Evolutionary conservation across 805 yeast species (phyloP), one percentile per base, ranked within the genome.

Genomic region (Huiozyma sinensis): DNA sequence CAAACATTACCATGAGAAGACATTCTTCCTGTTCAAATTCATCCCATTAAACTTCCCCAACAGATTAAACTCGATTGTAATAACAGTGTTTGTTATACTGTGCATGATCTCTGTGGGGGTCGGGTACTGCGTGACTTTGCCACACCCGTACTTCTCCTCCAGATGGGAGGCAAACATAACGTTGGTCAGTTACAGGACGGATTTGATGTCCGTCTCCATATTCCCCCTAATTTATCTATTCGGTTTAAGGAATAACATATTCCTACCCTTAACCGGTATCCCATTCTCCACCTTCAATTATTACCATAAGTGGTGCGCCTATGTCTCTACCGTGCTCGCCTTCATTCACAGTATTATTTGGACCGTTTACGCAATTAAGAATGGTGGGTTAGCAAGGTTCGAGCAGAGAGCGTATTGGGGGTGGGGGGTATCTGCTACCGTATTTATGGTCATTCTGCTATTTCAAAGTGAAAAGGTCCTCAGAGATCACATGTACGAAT

Each of bases 171-270:
- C 60, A 44, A 53, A 62, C 11, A 39, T 62, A 44, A 69, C 61
- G 38, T 46, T 68, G 44, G 62, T 79, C 12, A 77, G 75, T 36
- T 80, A 76, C 56, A 68, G 85, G 59, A 63, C 75, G 6, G 81
- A 74, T 40, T 44, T 76, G 13, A 62, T 75, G 59, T 61, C 73
- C 2, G 60, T 75, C 34, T 75, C 73, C 43, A 46, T 77, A 40
- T 68, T 79, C 45, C 90, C 92, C 0, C 57, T 72, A 6, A 57
- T 78, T 12, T 72, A 76, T 47, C 62, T 82, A 44, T 80, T 83
- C 60, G 85, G 86, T 5, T 81, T 82, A 30, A 68, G 92, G 53
- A 85, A 84, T 59, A 84, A 82, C 55, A 76, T 85, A 17, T 66
- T 84, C 54, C 72, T 75, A 48, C 66, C 64, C 56, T 43, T 80